Evolutionary conservation across 2,329 filamentous ascomycete species (phyloP), one percentile per base, ranked within the genome.

Genomic region (Curvularia lunata): DNA sequence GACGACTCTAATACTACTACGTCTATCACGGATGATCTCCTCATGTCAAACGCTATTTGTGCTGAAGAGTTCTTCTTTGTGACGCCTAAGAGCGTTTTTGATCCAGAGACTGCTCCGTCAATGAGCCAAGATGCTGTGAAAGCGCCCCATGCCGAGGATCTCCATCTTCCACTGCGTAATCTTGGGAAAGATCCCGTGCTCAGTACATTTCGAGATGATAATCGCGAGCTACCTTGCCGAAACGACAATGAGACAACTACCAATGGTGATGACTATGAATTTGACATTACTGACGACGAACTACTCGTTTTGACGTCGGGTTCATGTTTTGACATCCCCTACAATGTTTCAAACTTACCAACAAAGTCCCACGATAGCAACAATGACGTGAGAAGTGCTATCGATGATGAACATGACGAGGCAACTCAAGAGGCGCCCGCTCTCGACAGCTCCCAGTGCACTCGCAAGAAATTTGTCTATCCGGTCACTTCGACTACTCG

Each of bases 241-340:
- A 30, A 32, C 8, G 34, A 27, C 9, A 25, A 27, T 3, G 18
- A 13, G 10, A 38, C 12, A 18, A 27, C 40, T 8, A 6, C 43
- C 28, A 45, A 57, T 7, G 43, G 61, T 12, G 64, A 67, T 13
- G 52, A 57, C n/a, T 69, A 69, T 32, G 58, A 65, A 27, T 64
- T 69, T 42, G 65, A 65, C 18, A 59, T 74, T 16, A 50, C 63
- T 45, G 71, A 73, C 27, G 58, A 66, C 9, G 71, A 73, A 25
- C 55, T 74, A 10, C 50, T 69, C 18, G 55, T 51, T 21, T 43
- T 73, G 16, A 54, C 54, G 10, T 43, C 55, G 10, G 56, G 64
- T 1, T 30, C 27, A 10, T 40, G 18, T 23, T 37, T 28, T 25
- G 46, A 45, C 21, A 48, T 28, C 16, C 16, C 40, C 16, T 32